Evolutionary conservation across 805 yeast species (phyloP).

Genomic region (Monosporozyma unispora): DNA sequence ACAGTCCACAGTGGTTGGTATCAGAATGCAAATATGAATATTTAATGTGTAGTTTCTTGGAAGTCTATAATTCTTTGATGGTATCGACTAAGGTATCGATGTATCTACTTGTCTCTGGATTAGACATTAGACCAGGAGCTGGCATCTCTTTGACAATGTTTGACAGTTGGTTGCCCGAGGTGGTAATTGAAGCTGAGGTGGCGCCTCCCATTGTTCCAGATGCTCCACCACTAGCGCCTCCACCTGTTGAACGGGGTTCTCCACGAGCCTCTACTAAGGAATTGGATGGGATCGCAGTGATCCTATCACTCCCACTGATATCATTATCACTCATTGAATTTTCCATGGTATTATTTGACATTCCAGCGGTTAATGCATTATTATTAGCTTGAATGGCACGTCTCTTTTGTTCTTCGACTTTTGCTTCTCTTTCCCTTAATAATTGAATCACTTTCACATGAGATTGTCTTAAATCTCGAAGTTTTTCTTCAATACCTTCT

Average conservation of each 20-base stretch:
- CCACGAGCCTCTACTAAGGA: neutral
- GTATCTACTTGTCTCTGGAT: conserved; percentile 10
- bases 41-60: neutral
- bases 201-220: too few relatives aligned
- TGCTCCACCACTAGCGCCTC: neutral
- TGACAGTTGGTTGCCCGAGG: neutral
- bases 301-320: neutral
- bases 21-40: neutral
- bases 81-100: conserved; percentile 7
- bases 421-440: conserved; percentile 27
- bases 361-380: neutral
- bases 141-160: neutral
- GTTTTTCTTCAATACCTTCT: conserved; percentile 27
- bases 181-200: neutral
- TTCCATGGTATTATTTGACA: neutral
- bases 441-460: conserved; percentile 40
- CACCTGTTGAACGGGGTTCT: too few relatives aligned
- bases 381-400: conserved; percentile 5
- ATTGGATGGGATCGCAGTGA: neutral
- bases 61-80: conserved; percentile 1
- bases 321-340: neutral
- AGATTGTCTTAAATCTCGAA: conserved; percentile 46
- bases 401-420: conserved; percentile 14
- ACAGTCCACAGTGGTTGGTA: neutral
- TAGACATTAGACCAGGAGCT: neutral